Evolutionary conservation across 2,329 filamentous ascomycete species (phyloP).

Genomic region (Trichoderma hamatum): DNA sequence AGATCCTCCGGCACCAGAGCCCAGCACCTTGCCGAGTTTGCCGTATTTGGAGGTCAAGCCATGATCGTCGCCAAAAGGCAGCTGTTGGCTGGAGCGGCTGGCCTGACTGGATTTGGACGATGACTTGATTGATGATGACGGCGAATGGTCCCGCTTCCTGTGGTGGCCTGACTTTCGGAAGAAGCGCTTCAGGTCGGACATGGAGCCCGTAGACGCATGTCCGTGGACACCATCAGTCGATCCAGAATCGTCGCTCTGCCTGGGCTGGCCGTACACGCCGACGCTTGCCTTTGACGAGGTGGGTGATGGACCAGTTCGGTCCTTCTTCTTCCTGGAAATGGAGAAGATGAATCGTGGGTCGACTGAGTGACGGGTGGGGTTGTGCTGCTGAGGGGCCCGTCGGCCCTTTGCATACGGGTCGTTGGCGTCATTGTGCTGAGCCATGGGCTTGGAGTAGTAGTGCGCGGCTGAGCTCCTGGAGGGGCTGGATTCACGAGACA

Average conservation of each 20-base stretch:
- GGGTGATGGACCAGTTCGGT: slow-evolving; percentile 50
- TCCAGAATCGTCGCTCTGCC: slow-evolving; percentile 22
- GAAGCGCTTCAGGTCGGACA: slow-evolving; percentile 95
- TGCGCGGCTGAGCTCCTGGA: slow-evolving; percentile 64
- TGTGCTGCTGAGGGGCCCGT: slow-evolving; percentile 69
- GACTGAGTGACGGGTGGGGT: slow-evolving; percentile 63
- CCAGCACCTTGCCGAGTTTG: slow-evolving; percentile 91
- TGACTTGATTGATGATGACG: slow-evolving; percentile 58
- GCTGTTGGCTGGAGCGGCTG: slow-evolving; percentile 57
- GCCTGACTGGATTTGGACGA: slow-evolving; percentile 42
- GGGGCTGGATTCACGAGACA: slow-evolving; percentile 65
- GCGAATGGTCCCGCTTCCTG: slow-evolving; percentile 68
- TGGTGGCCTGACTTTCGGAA: slow-evolving; percentile 82
- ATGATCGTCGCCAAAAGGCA: slow-evolving; percentile 94
- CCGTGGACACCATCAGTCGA: slow-evolving; percentile 29
- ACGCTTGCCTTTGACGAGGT: slow-evolving; percentile 55
- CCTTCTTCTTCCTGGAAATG: slow-evolving; percentile 72
- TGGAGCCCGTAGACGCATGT: slow-evolving; percentile 67
- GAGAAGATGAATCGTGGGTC: slow-evolving; percentile 86
- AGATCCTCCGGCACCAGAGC: slow-evolving; percentile 91
- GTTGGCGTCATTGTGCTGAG: slow-evolving; percentile 76
- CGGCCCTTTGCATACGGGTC: slow-evolving; percentile 87
- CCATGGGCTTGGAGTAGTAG: slow-evolving; percentile 73
- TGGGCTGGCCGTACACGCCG: slow-evolving; percentile 38
- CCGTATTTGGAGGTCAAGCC: slow-evolving; percentile 90